Evolutionary conservation across 805 yeast genomes (phyloP), one percentile per base, ranked within the genome.

Genomic region (Yamadazyma endophytica): DNA sequence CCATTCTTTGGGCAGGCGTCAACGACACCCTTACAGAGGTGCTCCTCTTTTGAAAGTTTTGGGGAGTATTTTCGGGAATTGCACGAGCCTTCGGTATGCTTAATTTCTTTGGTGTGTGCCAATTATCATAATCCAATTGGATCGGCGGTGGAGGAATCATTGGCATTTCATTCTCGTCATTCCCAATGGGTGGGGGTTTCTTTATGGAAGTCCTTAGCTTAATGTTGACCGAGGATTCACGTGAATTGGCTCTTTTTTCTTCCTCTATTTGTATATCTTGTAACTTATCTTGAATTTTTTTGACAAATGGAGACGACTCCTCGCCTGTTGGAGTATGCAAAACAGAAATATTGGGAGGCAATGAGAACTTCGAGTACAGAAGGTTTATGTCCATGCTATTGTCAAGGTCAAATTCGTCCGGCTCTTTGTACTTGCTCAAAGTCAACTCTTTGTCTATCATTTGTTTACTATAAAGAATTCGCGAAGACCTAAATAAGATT

Each of bases 1-100:
- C 77, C 17, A 69, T 44, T 19, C 73, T 47, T 40, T 73, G 79
- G 0, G 77, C 77, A 6, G 79, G 79, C 0, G 78, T 73, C 12
- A 64, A 40, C 3, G 71, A 62, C 6, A 64, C 54, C 29, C 60
- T 63, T 4, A 61, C 67, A 2, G 67, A 56, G 4, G 61, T 43
- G 19, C 42, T 49, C 26, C 64, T 29, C 6, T 23, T 6, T 8
- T 40, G 35, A 13, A 15, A 24, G 30, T 48, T 47, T 18, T 40
- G 43, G 21, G 51, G 50, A 1, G 54, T 48, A 7, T 24, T 15
- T 26, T 26, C 32, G 9, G 31, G 28, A 11, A 9, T 6, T 11
- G 9, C 12, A 8, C 25, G 9, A 23, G 9, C 25, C 12, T 13
- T 12, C 8, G 25, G 9, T 8, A 11, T 12, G 12, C 7, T 23